Conservation (phyloP, 2,329 filamentous ascomycete genomes). For the Phaeoacremonium minimum region DNA sequence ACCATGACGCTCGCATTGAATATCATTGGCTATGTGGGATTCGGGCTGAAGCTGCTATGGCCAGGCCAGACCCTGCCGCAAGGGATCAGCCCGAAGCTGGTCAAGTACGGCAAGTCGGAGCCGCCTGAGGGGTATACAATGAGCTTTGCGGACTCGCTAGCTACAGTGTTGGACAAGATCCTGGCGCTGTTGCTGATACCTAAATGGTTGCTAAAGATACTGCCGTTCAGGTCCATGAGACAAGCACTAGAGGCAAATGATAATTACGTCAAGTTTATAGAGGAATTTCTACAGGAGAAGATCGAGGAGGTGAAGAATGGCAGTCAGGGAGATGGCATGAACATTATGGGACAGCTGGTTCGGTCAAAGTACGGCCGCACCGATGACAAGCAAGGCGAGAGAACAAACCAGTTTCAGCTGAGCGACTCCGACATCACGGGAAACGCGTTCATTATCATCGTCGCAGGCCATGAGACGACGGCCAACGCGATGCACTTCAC, state of each 20-base stretch:
- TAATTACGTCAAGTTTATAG: slow-evolving; percentile 67
- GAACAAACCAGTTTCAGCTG: slow-evolving; percentile 29
- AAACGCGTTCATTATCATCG: slow-evolving; percentile 64
- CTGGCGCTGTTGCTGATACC: slow-evolving; percentile 58
- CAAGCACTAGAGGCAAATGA: slow-evolving; percentile 44
- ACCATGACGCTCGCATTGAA: slow-evolving; percentile 59
- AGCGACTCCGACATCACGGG: slow-evolving; percentile 64
- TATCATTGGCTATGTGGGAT: slow-evolving; percentile 64
- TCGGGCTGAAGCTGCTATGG: slow-evolving; percentile 59
- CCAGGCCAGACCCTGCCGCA: slow-evolving; percentile 52
- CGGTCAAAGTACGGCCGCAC: slow-evolving; percentile 31
- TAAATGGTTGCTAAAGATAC: slow-evolving; percentile 45
- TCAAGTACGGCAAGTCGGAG: slow-evolving; percentile 42
- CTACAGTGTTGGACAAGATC: slow-evolving; percentile 58
- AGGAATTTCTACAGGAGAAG: slow-evolving; percentile 63
- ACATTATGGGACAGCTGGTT: slow-evolving; percentile 47
- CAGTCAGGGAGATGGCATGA: slow-evolving; percentile 38
- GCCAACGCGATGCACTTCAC: slow-evolving; percentile 72
- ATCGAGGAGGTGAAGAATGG: slow-evolving; percentile 31
- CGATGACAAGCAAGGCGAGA: slow-evolving; percentile 8
- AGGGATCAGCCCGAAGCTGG: slow-evolving; percentile 36
- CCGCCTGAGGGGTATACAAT: slow-evolving; percentile 52
- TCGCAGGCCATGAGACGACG: slow-evolving; percentile 79
- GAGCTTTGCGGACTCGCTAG: slow-evolving; percentile 62
- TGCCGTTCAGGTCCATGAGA: slow-evolving; percentile 2